Percentiles rank a stretch among this genome's conserved stretches.
These are phyloP conservation scores for Talaromyces pinophilus DNA, from an alignment of 2,329 filamentous ascomycete species.

Conservation along the genomic window DNA sequence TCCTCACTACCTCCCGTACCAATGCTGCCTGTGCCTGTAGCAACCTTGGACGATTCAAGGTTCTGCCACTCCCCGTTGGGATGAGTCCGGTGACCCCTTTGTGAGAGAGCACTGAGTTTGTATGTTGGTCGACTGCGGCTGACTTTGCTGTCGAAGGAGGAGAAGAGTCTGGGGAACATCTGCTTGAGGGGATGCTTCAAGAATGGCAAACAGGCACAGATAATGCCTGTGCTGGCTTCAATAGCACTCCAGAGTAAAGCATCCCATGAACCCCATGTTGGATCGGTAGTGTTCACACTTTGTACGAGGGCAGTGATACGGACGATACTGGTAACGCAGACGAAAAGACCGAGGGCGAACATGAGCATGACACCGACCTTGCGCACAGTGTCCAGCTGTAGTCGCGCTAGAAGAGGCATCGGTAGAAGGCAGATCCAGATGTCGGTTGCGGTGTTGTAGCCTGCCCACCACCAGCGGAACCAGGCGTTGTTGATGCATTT, in stretches of 20 bases:
- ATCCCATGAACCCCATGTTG: constrained; percentile 26
- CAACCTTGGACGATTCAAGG: constrained; percentile 3
- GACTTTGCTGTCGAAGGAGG: constrained; percentile 22
- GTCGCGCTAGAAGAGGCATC: constrained; percentile 49
- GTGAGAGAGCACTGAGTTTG: constrained; percentile 23
- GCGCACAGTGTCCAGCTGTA: constrained; percentile 49
- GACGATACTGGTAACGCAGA: constrained; percentile 54
- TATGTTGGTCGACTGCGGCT: constrained; percentile 22
- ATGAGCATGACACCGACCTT: constrained; percentile 53
- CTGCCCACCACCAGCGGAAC: constrained; percentile 37
- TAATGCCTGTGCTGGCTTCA: constrained; percentile 29
- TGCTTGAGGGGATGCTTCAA: constrained; percentile 28
- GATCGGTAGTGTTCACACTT: constrained; percentile 23
- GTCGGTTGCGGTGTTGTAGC: constrained; percentile 34
- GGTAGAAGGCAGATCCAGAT: constrained; percentile 51
- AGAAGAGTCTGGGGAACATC: constrained; percentile 27
- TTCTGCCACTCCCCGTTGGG: constrained; percentile 15
- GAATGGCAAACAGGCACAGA: constrained; percentile 30
- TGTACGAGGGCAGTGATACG: constrained; percentile 38
- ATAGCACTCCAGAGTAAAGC: constrained; percentile 29
- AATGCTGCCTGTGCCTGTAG: constrained; percentile 1
- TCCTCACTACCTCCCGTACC: constrained; percentile 21
- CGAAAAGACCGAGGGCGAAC: constrained; percentile 55
- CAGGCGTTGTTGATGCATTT: constrained; percentile 54
- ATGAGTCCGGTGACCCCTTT: constrained; percentile 3